Base-by-base conservation (phyloP, 345 rosid species). In the Hypericum androsaemum region DNA sequence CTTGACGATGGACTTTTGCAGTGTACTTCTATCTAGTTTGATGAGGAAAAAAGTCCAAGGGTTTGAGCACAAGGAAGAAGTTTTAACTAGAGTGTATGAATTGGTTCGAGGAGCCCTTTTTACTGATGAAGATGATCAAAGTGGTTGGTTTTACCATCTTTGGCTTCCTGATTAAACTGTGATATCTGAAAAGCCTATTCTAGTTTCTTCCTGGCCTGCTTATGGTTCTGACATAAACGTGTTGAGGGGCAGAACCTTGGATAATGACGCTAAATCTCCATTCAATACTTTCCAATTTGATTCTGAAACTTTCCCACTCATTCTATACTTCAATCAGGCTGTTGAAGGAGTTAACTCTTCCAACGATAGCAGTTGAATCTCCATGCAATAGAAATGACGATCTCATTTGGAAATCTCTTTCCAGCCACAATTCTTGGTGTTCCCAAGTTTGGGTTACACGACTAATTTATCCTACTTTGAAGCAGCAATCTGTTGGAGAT, bases 131-230 rank as follows among this genome's bases (percentile, higher is more conserved):
- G 88, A 80, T 70, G 97, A 88, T 65, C 97, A 88, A 76, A 83
- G 98, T 59, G 96, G 88, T 50, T 92, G 96, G 98, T 85, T 88
- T 78, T 92, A 92, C 72, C 94, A 88, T 80, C 94, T 66, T 56
- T 92, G 98, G 97, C 90, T 92, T 71, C 84, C 84, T 67, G 83
- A 78, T 62, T 92, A 80, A 68, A 88, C 96, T 52, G 78, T 81
- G 63, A 74, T 65, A 62, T 71, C 53, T 60, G 80, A 77, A 67
- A 57, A 76, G 63, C 94, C 96, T 58, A 60, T 56, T 47, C 84
- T 92, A 46, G 68, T 71, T 70, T 72, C 94, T 57, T 77, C 94
- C 14, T 88, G 94, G 94, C 98, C 96, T 64, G 67, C 76, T 65
- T 74, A 75, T 73, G 83, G 82, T 61, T 80, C 83, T 56, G 61